Evolutionary conservation across 768 basidiomycete genomes (phyloP).

Genomic region (Calvatia gigantea): DNA sequence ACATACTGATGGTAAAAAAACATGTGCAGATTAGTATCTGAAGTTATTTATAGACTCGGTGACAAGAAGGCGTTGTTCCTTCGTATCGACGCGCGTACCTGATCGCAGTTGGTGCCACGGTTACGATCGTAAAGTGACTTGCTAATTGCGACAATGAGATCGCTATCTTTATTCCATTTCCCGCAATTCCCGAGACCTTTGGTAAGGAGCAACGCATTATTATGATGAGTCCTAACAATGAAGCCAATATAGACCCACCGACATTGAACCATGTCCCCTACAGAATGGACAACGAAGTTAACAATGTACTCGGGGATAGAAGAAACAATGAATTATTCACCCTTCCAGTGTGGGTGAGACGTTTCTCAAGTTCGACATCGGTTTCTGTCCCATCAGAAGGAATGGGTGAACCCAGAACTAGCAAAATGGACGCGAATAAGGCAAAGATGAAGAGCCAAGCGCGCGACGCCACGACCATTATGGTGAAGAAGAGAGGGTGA

Average conservation of each 20-base stretch:
- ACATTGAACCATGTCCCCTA: conserved; percentile 70
- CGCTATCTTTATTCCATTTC: conserved; percentile 38
- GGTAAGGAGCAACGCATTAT: conserved; percentile 4
- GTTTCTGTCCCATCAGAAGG: conserved; percentile 28
- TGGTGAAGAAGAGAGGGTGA: conserved; percentile 8
- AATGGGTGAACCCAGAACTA: conserved; percentile 44
- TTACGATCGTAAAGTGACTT: conserved; percentile 47
- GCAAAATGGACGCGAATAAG: conserved; percentile 39
- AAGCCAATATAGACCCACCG: conserved; percentile 26
- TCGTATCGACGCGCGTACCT: conserved; percentile 35
- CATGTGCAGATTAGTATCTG: conserved; percentile 8
- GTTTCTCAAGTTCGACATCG: conserved; percentile 38
- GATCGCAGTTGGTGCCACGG: conserved; percentile 52
- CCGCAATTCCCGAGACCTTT: conserved; percentile 64
- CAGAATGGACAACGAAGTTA: conserved; percentile 12
- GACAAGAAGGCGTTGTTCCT: conserved; percentile 7
- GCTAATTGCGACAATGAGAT: conserved; percentile 63
- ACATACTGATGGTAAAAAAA: conserved; percentile 45
- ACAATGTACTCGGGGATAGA: neutral
- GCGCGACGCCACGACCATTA: conserved; percentile 35
- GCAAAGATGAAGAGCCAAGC: conserved; percentile 31
- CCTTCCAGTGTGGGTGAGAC: conserved; percentile 50
- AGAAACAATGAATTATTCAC: conserved; percentile 36
- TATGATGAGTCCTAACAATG: conserved; percentile 8
- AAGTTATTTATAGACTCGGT: conserved; percentile 2